Evolutionary conservation across 352 stramenopile genomes (phyloP).

Genomic region (Phytophthora nicotianae): DNA sequence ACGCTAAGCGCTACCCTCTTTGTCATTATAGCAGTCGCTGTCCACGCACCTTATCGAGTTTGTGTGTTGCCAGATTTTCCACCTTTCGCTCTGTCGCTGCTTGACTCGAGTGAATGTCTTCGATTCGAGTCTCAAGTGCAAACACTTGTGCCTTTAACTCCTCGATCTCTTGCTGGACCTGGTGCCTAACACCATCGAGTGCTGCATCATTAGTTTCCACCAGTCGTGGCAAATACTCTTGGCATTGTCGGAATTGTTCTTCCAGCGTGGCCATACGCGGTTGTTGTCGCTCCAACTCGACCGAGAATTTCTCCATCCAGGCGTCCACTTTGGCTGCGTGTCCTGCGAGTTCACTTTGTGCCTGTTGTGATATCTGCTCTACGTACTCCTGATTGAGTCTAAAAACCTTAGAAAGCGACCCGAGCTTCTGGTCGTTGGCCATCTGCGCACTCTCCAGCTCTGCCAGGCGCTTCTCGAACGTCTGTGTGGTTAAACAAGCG

Average conservation of each 20-base stretch:
- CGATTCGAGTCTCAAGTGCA: slow-evolving; percentile 45
- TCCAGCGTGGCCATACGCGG: slow-evolving; percentile 37
- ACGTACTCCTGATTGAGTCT: slow-evolving; percentile 76
- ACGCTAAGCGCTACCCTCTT: background rate
- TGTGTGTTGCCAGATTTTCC: slow-evolving; percentile 46
- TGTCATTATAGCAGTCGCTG: background rate
- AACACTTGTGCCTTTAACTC: slow-evolving; percentile 60
- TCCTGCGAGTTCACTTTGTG: slow-evolving; percentile 35
- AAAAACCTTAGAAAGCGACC: slow-evolving; percentile 72
- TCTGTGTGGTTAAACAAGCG: slow-evolving; percentile 74
- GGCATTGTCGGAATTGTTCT: slow-evolving; percentile 47
- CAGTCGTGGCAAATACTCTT: slow-evolving; percentile 46
- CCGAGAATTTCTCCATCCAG: slow-evolving; percentile 76
- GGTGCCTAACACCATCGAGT: slow-evolving; percentile 29
- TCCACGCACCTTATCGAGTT: slow-evolving; percentile 49
- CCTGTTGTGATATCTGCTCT: slow-evolving; percentile 58
- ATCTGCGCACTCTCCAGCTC: slow-evolving; percentile 56
- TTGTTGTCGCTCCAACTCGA: slow-evolving; percentile 46
- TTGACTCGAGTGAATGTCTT: slow-evolving; percentile 44
- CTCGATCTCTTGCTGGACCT: slow-evolving; percentile 46
- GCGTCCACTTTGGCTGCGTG: slow-evolving; percentile 49
- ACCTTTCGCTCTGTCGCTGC: slow-evolving; percentile 41
- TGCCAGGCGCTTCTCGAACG: slow-evolving; percentile 63
- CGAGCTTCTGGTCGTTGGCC: slow-evolving; percentile 58
- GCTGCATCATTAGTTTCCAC: slow-evolving; percentile 34